Evolutionary conservation across 176 grass and related monocot genomes (phyloP), one percentile per base, ranked within the genome.

Genomic region (Juncus effusus): DNA sequence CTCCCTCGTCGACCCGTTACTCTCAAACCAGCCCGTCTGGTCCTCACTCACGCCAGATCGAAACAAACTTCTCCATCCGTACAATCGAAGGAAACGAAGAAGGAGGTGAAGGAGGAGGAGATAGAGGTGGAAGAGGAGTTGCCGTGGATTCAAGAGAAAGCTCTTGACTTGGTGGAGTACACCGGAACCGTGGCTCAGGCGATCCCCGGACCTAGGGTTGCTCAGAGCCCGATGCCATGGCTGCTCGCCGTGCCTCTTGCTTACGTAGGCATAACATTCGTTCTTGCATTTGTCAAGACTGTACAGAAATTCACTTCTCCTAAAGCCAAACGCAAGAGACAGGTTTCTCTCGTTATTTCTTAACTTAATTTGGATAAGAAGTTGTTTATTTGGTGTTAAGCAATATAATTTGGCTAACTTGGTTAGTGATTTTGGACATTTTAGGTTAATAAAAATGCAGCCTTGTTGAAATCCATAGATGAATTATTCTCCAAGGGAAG

Each of bases 71-170:
- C 80, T 2, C 42, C 69, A 10, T 70, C 82, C 13, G 61, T 71
- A 10, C 82, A 88, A 63, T 45, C 74, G 41, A 79, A 79, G 4
- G 79, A 64, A 51, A 13, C 77, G 9, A 84, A 65, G 65, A 61
- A 65, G 3, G 75, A 56, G 13, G 71, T 78, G 62, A 40, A 70
- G 54, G 84, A 84, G 11, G 75, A 84, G 41, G 88, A 80, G 78
- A 83, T 79, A 40, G 94, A 93, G 75, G 85, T 93, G 4, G 88
- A 99, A 69, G 94, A 99, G 76, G 85, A 99, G 66, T 73, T 99
- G 60, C 89, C 94, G 40, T 99, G 94, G 94, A 93, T 99, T 80
- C 88, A 99, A 56, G 94, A 99, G 64, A 99, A 90, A 84, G 94
- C 94, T 55, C 80, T 90, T 51, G 89, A 99, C 76, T 86, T 99